Conservation (phyloP, 176 grass and related monocot species). For the Cymbopogon citratus region DNA sequence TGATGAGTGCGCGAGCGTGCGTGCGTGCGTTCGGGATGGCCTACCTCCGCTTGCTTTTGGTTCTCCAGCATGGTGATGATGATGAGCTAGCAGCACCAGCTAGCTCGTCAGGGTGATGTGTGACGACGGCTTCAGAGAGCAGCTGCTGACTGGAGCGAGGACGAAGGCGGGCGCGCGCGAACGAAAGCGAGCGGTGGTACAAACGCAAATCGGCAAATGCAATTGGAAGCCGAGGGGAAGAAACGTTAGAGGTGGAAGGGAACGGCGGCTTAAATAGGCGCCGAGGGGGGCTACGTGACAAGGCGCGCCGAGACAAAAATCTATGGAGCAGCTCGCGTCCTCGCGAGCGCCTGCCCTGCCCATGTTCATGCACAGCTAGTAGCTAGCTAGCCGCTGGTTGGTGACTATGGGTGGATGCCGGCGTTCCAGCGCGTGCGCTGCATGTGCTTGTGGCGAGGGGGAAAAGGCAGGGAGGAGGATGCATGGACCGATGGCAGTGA, state of each 20-base stretch:
- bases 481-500: slow-evolving; percentile 4
- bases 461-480: neutral
- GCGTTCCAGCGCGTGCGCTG: neutral
- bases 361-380: neutral
- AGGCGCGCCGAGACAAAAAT: neutral
- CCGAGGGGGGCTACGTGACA: neutral
- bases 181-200: too few species aligned
- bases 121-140: neutral
- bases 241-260: slow-evolving; percentile 24
- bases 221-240: neutral
- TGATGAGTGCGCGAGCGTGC: neutral
- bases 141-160: neutral
- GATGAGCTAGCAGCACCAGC: neutral
- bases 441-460: neutral
- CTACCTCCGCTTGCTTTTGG: slow-evolving; percentile 73
- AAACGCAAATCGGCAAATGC: too few species aligned
- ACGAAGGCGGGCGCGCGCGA: too few species aligned
- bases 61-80: slow-evolving; percentile 45
- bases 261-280: slow-evolving; percentile 43
- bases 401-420: neutral
- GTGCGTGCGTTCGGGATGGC: neutral
- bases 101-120: neutral
- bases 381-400: neutral
- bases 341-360: neutral
- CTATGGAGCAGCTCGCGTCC: neutral